Evolutionary conservation across 1,284 basidiomycete species (phyloP), one percentile per base, ranked within the genome.

Genomic region (Leccinum pallidistipes): DNA sequence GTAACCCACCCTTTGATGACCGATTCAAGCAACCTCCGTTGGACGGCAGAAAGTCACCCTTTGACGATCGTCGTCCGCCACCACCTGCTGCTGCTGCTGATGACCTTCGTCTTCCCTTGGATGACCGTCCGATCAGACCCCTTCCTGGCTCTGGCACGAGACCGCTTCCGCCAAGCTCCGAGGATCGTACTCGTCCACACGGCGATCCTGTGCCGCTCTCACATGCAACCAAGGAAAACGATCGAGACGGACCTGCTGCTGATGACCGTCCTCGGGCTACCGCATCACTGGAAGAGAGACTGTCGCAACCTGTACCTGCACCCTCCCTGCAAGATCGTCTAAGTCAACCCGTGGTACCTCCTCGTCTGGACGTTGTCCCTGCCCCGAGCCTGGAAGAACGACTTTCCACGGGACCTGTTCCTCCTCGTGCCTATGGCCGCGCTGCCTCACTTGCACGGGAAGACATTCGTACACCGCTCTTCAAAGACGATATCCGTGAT

Each of bases 381-480:
- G 68, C 73, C 27, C 70, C 76, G n/a, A 76, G 66, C 59, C 68
- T 81, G 21, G 79, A 81, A 72, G 79, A 81, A 59, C 75, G 80
- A 62, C 65, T 79, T 14, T 71, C 74, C 49, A 65, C 71, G 51
- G 69, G 69, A 55, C 68, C 73, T 21, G 62, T 68, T 58, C 69
- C 68, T 59, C 56, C 67, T 53, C 62, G 67, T 54, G 38, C 53
- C 12, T 73, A 73, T 43, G 29, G 58, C 18, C 73, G 72, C 29
- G 61, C 76, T 40, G 10, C 67, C 43, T 73, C 78, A 18, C 65
- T 71, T 21, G 63, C 65, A 53, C 75, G 76, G 47, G 75, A 78
- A 59, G 75, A 79, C 55, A 62, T 71, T 29, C 78, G 71, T 60
- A 59, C 64, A 51, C 70, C 69, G 6, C 64, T 58, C 27, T 58